Base-by-base conservation (phyloP, 768 basidiomycete genomes). In the Leccinum fibrillosum region DNA sequence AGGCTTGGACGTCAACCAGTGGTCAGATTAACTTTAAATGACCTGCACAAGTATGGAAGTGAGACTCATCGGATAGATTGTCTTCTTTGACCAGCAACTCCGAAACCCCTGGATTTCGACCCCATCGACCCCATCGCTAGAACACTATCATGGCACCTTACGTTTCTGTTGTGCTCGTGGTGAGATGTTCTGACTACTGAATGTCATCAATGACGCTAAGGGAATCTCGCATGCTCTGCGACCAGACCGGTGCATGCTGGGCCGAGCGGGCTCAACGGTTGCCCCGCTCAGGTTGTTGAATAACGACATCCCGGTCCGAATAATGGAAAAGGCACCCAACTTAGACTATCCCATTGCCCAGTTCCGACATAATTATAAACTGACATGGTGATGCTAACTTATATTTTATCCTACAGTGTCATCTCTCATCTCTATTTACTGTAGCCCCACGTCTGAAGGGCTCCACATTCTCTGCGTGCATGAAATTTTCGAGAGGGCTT, bases 251-350 rank as follows among this genome's bases (percentile, higher is more conserved):
- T 17, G 34, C 12, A 34, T 34, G 70, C 55, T 32, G 73, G 70
- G 15, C 70, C 74, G 12, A 54, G 69, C 0, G 73, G 75, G 23
- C 66, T 74, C 12, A 25, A 25, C 25, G 25, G 64, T 70, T 26
- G 67, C 60, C 21, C 74, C 75, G 3, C 71, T 74, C 5, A 66
- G 66, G 1, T 66, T 77, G 25, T 64, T 78, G 15, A 71, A 72
- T 19, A 80, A 81, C 65, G 74, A 77, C 5, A 67, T 84, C 17
- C 73, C 79, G 9, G 77, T 84, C 8, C 78, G 3, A 25, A 25
- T 85, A 25, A 25, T 85, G 49, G 80, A 85, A 56, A 81, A 81
- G 59, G 75, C 25, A 25, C 25, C 25, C 25, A 25, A 25, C 25
- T 25, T 25, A 25, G 25, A 25, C 25, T 25, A 74, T 10, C 72